Base-by-base conservation (phyloP, 352 stramenopile species). In the Phytophthora syringae region DNA sequence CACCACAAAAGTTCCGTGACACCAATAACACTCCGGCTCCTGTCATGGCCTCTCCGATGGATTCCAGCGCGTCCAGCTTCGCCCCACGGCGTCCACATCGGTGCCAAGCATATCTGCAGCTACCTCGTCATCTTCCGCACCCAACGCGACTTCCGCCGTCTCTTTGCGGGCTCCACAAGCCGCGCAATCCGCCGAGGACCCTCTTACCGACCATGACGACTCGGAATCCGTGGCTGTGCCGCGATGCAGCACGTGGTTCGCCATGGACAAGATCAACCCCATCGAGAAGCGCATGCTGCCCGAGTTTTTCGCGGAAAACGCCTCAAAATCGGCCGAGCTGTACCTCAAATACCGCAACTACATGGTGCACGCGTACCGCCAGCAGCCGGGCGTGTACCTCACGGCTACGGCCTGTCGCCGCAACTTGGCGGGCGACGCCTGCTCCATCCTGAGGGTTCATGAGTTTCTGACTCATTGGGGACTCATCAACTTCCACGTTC, bases 301-400 rank as follows among this genome's bases (percentile, higher is more conserved):
- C 54, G 86, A 95, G 70, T 95, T 95, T 65, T 95, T 93, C 55
- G 45, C 59, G 25, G 21, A 59, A 57, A 67, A 59, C 39, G 70
- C 50, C 22, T 70, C 52, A 2, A 77, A 67, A 40, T 79, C 77
- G 12, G 68, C 74, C 30, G 64, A 86, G 64, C 60, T 93, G 13
- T 95, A 95, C 70, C 76, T 93, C 52, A 92, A 90, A 67, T 95
- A 95, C 70, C 84, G 84, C 68, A 95, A 95, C 70, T 95, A 89
- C 64, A 95, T 93, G 84, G 76, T 95, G 34, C 69, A 93, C 60
- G 82, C 83, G 9, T 95, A 90, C 53, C 77, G 84, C 34, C 83
- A 92, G 66, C 82, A 92, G 64, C 86, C 86, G 10, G 72, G 88
- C 49, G 81, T 92, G 59, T 95, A 93, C 63, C 61, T 95, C 22